Percentiles rank a stretch among this genome's conserved stretches.
These are phyloP conservation scores for Botrytis deweyae DNA, from an alignment of 2,329 filamentous ascomycete species.

Conservation along the genomic window DNA sequence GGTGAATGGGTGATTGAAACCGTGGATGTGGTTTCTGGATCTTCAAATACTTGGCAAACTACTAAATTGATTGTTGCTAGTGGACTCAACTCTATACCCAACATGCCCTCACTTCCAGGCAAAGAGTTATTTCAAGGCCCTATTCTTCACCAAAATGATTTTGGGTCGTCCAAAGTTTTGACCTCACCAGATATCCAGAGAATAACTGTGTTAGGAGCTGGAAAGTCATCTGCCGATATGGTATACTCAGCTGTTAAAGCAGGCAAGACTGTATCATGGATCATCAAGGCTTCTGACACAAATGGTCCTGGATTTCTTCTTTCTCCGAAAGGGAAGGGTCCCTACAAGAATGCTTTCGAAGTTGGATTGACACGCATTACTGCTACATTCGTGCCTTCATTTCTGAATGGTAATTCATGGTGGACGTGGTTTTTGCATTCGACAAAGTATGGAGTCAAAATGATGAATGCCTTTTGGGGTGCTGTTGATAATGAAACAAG, in stretches of 20 bases:
- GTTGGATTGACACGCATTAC: slow-evolving; percentile 24
- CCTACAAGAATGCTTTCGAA: slow-evolving; percentile 26
- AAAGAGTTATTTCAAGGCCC: neutral
- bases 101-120: neutral
- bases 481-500: slow-evolving; percentile 30
- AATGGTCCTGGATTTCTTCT: neutral
- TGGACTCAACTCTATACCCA: neutral
- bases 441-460: slow-evolving; percentile 26
- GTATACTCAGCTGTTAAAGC: neutral
- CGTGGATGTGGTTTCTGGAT: neutral
- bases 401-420: slow-evolving; percentile 25
- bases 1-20: neutral
- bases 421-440: slow-evolving; percentile 26
- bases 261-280: neutral
- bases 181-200: neutral
- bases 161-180: neutral
- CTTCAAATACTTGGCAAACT: neutral
- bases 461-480: slow-evolving; percentile 30
- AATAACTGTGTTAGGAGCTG: neutral
- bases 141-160: neutral
- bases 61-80: neutral
- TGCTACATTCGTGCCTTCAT: slow-evolving; percentile 23
- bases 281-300: neutral
- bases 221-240: neutral
- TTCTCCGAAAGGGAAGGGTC: neutral